Evolutionary conservation across 2,329 filamentous ascomycete species (phyloP).

Genomic region (Penicillium brasilianum): DNA sequence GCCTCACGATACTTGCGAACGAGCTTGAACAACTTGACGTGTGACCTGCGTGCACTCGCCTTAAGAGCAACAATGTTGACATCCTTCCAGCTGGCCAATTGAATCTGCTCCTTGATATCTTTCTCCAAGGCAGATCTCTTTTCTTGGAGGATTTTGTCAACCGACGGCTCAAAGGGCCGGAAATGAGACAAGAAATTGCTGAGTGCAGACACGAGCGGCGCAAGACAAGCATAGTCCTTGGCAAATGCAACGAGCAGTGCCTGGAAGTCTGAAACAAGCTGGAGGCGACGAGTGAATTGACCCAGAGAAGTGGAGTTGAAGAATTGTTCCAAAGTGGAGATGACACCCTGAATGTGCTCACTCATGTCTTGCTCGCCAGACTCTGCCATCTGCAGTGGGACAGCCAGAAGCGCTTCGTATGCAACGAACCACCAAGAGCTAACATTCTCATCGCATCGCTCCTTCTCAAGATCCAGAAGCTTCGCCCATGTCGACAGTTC

Average conservation of each 20-base stretch:
- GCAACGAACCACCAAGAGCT: constrained; percentile 96
- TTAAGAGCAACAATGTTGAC: constrained; percentile 88
- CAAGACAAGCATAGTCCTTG: constrained; percentile 63
- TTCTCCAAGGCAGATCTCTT: constrained; percentile 82
- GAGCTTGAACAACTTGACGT: constrained; percentile 88
- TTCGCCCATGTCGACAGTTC: constrained; percentile 92
- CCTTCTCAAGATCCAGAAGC: constrained; percentile 81
- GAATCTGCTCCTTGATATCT: constrained; percentile 88
- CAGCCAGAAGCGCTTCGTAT: constrained; percentile 84
- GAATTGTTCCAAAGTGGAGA: constrained; percentile 79
- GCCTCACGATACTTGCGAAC: constrained; percentile 86
- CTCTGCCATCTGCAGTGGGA: constrained; percentile 69
- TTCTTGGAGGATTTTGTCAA: constrained; percentile 67
- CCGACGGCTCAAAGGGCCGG: constrained; percentile 68
- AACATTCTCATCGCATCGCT: constrained; percentile 76
- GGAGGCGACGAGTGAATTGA: constrained; percentile 75
- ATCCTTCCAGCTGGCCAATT: constrained; percentile 96
- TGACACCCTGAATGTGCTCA: constrained; percentile 68
- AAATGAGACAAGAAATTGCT: constrained; percentile 79
- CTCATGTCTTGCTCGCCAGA: constrained; percentile 64
- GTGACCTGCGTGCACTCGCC: constrained; percentile 87
- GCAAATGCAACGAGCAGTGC: constrained; percentile 68
- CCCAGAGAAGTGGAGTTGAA: constrained; percentile 79
- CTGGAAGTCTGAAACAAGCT: constrained; percentile 66
- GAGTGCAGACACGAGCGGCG: constrained; percentile 67